Conservation (phyloP, 768 basidiomycete genomes). For the Dentipellis sp. region DNA sequence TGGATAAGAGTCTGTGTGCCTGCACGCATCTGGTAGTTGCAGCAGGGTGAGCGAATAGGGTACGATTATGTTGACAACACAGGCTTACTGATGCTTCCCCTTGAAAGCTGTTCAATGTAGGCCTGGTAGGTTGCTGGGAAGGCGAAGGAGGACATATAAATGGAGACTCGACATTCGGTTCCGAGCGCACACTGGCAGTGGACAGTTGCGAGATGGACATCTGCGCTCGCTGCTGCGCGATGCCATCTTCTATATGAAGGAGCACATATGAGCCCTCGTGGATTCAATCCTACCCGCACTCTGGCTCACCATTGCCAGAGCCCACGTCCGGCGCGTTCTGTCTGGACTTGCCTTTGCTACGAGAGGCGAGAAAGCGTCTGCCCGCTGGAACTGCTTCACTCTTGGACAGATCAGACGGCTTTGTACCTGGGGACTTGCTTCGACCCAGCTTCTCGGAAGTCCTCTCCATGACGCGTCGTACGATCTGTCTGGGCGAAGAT, state of each 20-base stretch:
- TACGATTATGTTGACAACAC: background rate
- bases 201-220: background rate
- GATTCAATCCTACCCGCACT: background rate
- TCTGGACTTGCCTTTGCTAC: constrained; percentile 40
- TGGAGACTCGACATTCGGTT: constrained; percentile 42
- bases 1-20: constrained; percentile 88
- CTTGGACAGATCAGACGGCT: constrained; percentile 14
- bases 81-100: constrained; percentile 62
- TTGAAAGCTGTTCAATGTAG: constrained; percentile 44
- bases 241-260: background rate
- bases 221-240: background rate
- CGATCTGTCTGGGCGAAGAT: constrained; percentile 12
- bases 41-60: constrained; percentile 1
- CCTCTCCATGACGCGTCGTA: constrained; percentile 31
- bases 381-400: constrained; percentile 26
- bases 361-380: constrained; percentile 49
- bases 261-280: background rate
- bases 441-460: constrained; percentile 59
- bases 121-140: constrained; percentile 32
- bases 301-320: constrained; percentile 14
- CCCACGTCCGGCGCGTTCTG: constrained; percentile 29
- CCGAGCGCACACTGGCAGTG: background rate
- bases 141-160: constrained; percentile 75
- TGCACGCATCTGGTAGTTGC: constrained; percentile 57
- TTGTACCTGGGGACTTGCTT: constrained; percentile 27